A percentile compares a stretch with the other conserved stretches of the same genome.
phyloP scores from a whole-genome alignment of 495 filamentous ascomycete genomes.

The Penicillium samsonianum region DNA sequence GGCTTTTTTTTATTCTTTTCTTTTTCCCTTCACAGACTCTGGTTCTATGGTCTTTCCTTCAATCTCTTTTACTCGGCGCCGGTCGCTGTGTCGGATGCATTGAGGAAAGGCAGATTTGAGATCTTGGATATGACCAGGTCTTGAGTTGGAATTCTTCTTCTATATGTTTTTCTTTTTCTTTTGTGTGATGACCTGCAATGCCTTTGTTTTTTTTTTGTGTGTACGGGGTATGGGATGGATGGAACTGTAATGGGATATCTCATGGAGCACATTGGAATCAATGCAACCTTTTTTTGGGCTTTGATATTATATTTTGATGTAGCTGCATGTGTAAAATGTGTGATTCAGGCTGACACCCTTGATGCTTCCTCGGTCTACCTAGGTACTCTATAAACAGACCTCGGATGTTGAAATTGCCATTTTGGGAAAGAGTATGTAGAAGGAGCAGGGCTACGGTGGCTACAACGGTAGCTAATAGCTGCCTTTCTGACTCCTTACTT shows the following conservation, averaged over 20 bases:
- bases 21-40: not conserved
- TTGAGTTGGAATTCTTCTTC: not conserved
- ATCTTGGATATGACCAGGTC: constrained; percentile 15
- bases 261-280: constrained; percentile 12
- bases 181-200: constrained; percentile 32
- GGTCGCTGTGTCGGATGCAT: constrained; percentile 16
- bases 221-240: constrained; percentile 12
- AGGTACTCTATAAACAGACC: too few relatives aligned
- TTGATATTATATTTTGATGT: not conserved
- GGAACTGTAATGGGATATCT: constrained; percentile 14
- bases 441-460: too few relatives aligned
- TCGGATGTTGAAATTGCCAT: too few relatives aligned
- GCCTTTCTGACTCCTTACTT: too few relatives aligned
- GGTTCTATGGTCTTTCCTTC: constrained; percentile 7
- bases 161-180: constrained; percentile 19
- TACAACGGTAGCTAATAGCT: too few relatives aligned
- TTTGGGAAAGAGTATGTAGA: too few relatives aligned
- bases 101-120: constrained; percentile 11
- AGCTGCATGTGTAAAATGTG: not conserved
- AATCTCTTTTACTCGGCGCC: constrained; percentile 10
- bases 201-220: constrained; percentile 23
- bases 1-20: not conserved
- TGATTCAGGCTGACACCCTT: too few relatives aligned
- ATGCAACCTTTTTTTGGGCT: constrained; percentile 2
- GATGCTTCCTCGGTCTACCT: too few relatives aligned